Conservation (phyloP, 306 rosid species). For the Ziziphus jujuba region DNA sequence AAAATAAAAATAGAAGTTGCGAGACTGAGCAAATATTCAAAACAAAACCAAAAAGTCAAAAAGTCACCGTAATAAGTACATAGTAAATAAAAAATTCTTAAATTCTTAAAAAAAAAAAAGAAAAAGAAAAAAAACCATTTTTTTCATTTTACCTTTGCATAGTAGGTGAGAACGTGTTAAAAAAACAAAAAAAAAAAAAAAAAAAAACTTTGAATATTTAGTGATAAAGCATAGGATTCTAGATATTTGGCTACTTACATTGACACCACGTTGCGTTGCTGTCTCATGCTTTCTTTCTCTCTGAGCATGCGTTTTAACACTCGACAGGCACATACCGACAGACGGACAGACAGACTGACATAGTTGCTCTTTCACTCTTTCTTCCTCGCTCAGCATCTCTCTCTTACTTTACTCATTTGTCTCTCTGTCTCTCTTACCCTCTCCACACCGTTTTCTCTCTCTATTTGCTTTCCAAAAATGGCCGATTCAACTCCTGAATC, state of each 20-base stretch:
- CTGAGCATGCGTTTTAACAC: neutral
- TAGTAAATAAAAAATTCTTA: too few relatives aligned
- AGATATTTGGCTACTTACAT: neutral
- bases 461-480: slow-evolving; percentile 26
- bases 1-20: too few relatives aligned
- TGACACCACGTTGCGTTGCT: neutral
- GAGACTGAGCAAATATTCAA: too few relatives aligned
- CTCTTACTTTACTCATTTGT: neutral
- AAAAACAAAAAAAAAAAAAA: too few relatives aligned
- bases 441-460: neutral
- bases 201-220: neutral
- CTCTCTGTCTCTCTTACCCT: neutral
- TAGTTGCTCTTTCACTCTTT: neutral
- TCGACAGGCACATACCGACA: neutral
- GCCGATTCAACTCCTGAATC: slow-evolving; percentile 44
- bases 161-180: too few relatives aligned
- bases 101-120: too few relatives aligned
- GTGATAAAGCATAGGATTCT: slow-evolving; percentile 12
- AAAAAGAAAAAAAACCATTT: too few relatives aligned
- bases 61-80: too few relatives aligned
- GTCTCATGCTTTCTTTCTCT: neutral
- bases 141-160: too few relatives aligned
- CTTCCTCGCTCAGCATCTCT: neutral
- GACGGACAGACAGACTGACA: neutral
- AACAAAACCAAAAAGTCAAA: too few relatives aligned